Base-by-base conservation (phyloP, 2,329 filamentous ascomycete species). In the Penicillium sp. region DNA sequence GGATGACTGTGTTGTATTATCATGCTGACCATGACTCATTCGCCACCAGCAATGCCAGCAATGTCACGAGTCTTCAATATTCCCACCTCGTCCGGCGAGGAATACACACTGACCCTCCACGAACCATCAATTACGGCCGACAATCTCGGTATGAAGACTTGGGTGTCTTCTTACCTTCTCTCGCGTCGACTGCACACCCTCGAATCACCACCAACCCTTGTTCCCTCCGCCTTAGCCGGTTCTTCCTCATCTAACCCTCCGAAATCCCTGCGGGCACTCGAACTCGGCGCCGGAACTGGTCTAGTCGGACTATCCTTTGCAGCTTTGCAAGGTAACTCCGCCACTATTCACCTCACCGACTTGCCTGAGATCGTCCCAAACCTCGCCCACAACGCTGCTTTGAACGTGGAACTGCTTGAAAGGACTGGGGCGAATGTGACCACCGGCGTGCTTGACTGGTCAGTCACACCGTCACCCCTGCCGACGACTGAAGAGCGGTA, bases 61-160 rank as follows among this genome's bases (percentile, higher is more conserved):
- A 77, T 87, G 58, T 80, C 77, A 38, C 77, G 85, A 35, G 74
- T 72, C 10, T 87, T 88, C 66, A 69, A 61, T 7, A 80, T 88
- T 35, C 78, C 80, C 22, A 64, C 63, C 22, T 63, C 71, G 12
- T 67, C 69, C 10, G 65, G 64, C 29, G 63, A 64, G 25, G 68
- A 74, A 1, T 78, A 90, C 58, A 78, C 84, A 38, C 75, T 99
- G 42, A 78, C 80, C 30, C 82, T 99, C 33, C 80, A 89, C 49
- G 93, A 99, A 66, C 93, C 93, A 1, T 84, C 90, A 0, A 76
- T 97, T 48, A 95, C 89, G 0, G 87, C 87, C 6, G 92, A 96
- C 68, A 87, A 88, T 51, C 77, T 97, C 14, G 93, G 93, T 1
- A 79, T 95, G 67, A 97, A 99, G 70, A 99, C 93, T 0, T 97